Conservation (phyloP, 805 yeast species). For the Hanseniaspora lindneri region DNA sequence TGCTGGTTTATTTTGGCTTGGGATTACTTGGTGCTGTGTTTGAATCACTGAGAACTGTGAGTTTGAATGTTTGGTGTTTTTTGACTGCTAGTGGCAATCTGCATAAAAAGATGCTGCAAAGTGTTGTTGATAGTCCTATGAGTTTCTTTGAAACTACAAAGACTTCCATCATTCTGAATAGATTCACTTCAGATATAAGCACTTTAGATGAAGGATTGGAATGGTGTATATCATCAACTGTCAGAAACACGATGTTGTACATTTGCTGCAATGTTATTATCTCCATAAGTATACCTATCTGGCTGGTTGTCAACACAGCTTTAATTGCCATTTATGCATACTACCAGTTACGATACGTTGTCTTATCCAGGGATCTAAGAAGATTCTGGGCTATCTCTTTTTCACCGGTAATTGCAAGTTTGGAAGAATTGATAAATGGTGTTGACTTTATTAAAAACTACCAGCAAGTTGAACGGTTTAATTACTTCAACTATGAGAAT, state of each 20-base stretch:
- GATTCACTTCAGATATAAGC: constrained; percentile 79
- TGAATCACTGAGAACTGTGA: constrained; percentile 50
- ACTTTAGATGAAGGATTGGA: constrained; percentile 71
- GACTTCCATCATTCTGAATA: constrained; percentile 68
- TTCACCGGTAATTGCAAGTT: constrained; percentile 57
- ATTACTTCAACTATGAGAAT: constrained; percentile 33
- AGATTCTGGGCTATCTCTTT: constrained; percentile 61
- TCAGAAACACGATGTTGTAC: constrained; percentile 41
- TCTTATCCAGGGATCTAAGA: constrained; percentile 64
- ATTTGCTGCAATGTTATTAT: constrained; percentile 50
- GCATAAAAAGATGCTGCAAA: constrained; percentile 48
- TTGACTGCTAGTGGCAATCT: constrained; percentile 45
- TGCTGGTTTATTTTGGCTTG: constrained; percentile 40
- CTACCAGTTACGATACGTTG: constrained; percentile 47
- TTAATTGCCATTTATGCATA: constrained; percentile 30
- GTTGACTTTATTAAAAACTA: constrained; percentile 54
- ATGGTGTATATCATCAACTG: constrained; percentile 41
- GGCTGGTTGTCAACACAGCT: constrained; percentile 57
- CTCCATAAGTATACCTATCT: constrained; percentile 60
- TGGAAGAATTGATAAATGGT: constrained; percentile 64
- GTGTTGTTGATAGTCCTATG: constrained; percentile 70
- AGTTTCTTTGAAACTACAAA: constrained; percentile 75
- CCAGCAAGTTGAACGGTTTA: constrained; percentile 36
- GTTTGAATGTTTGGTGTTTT: constrained; percentile 62
- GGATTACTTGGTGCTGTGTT: constrained; percentile 46